Base-by-base conservation (phyloP, 768 basidiomycete genomes). In the Obba rivulosa region DNA sequence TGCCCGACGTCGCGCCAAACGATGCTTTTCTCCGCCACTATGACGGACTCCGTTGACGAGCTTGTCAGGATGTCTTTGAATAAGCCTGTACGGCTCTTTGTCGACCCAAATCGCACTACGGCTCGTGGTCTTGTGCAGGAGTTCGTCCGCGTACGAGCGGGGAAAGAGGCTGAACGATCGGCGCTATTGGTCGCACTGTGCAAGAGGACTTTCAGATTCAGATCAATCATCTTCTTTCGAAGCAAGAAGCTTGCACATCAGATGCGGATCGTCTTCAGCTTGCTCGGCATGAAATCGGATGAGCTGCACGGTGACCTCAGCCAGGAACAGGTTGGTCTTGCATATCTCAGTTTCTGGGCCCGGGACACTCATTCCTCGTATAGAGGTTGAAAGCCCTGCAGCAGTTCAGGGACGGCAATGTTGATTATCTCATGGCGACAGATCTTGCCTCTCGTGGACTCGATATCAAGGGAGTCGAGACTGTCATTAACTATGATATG, bases 401-500 rank as follows among this genome's bases (percentile, higher is more conserved):
- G 58, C 73, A 77, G 43, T 99, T 98, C 71, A 84, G 92, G 49
- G 89, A 92, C 53, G 87, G 91, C 17, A 63, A 76, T 22, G 88
- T 88, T n/a, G 88, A 93, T 65, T 98, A 83, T 66, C 73, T 99
- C 8, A 87, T 99, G 77, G 95, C 94, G 2, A 99, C 96, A 1
- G 96, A 98, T 64, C 72, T 99, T 31, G 96, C 96, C 25, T 89
- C 93, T 47, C 83, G 93, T 51, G 91, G 96, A 66, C 76, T 99
- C 23, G 95, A 98, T 68, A 96, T 99, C 73, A 95, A 94, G 63
- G 94, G 94, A 14, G 85, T 97, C 21, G 91, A 98, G 62, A 93
- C 92, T 2, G 92, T 99, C 53, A 93, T 99, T 65, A 99, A 99
- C 67, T 98, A 94, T 63, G 96, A 99, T 64, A 96, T 98, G 95